These are phyloP conservation scores for Nitzschia sp. DNA, from an alignment of 108 stramenopile genomes.

Conservation along the genomic window DNA sequence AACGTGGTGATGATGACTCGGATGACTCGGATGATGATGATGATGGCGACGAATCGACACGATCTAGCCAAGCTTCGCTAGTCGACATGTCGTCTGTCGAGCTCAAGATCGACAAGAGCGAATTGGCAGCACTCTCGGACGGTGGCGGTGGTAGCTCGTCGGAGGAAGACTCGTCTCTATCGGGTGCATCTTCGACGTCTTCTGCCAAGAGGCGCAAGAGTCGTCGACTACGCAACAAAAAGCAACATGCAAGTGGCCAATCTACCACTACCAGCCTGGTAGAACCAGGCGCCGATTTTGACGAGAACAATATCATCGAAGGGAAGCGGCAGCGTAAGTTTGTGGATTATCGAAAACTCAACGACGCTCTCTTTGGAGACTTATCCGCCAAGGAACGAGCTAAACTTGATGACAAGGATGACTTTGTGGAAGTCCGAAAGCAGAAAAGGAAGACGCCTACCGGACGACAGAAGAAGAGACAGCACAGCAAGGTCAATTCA, in stretches of 20 bases:
- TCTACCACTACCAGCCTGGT: neutral
- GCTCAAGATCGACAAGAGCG: conserved; percentile 62
- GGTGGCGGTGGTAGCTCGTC: conserved; percentile 15
- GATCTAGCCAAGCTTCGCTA: conserved; percentile 41
- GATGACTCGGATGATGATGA: conserved; percentile 52
- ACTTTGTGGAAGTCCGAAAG: no score
- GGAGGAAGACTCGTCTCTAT: neutral
- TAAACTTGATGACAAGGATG: conserved; percentile 52
- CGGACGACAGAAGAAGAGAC: neutral
- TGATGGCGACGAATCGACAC: conserved; percentile 28
- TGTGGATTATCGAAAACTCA: conserved; percentile 76
- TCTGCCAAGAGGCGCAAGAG: conserved; percentile 9
- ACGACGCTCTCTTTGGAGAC: conserved; percentile 80
- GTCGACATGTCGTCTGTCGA: conserved; percentile 52
- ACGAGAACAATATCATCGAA: conserved; percentile 71
- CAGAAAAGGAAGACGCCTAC: neutral
- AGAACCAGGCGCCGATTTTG: conserved; percentile 43
- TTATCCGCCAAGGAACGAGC: conserved; percentile 53
- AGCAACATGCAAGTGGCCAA: neutral
- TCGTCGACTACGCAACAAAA: conserved; percentile 26
- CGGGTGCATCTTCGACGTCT: neutral
- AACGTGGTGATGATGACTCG: conserved; percentile 39
- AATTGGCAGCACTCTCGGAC: conserved; percentile 72
- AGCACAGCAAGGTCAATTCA: neutral
- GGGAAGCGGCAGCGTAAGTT: conserved; percentile 74